Evolutionary conservation across 306 rosid genomes (phyloP).

Genomic region (Rosa multiflora): DNA sequence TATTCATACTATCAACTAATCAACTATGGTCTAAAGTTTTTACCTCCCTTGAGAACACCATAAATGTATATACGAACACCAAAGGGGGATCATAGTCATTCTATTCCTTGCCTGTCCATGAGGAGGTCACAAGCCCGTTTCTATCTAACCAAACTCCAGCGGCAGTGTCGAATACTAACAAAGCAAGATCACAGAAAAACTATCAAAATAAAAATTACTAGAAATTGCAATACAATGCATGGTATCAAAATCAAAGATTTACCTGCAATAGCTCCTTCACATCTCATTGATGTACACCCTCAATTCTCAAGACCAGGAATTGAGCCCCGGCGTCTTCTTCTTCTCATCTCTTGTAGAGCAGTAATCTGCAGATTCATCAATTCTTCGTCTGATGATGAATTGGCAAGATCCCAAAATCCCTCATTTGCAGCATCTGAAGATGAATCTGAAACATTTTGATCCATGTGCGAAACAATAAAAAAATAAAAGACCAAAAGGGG

Average conservation of each 20-base stretch:
- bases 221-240: conserved; percentile 14
- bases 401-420: too few species aligned
- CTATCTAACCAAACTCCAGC: conserved; percentile 99
- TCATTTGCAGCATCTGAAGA: too few species aligned
- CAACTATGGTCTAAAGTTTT: conserved; percentile 17
- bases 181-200: not conserved
- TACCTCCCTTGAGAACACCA: conserved; percentile 98
- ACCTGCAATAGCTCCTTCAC: conserved; percentile 95
- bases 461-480: too few species aligned
- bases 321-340: too few species aligned
- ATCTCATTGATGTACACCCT: conserved; percentile 46
- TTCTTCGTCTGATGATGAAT: too few species aligned
- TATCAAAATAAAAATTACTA: not conserved
- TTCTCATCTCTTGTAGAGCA: too few species aligned
- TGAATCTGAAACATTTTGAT: too few species aligned
- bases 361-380: too few species aligned
- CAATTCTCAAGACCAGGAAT: too few species aligned
- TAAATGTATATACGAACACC: conserved; percentile 74
- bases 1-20: conserved; percentile 11
- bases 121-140: conserved; percentile 86
- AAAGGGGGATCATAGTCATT: conserved; percentile 66
- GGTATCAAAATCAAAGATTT: conserved; percentile 24
- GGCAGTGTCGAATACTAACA: conserved; percentile 94
- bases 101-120: conserved; percentile 71
- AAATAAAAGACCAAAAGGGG: too few species aligned